Percentiles rank a stretch among this genome's conserved stretches.
Conservation (phyloP, 345 rosid genomes). For the Arabis alpina region DNA sequence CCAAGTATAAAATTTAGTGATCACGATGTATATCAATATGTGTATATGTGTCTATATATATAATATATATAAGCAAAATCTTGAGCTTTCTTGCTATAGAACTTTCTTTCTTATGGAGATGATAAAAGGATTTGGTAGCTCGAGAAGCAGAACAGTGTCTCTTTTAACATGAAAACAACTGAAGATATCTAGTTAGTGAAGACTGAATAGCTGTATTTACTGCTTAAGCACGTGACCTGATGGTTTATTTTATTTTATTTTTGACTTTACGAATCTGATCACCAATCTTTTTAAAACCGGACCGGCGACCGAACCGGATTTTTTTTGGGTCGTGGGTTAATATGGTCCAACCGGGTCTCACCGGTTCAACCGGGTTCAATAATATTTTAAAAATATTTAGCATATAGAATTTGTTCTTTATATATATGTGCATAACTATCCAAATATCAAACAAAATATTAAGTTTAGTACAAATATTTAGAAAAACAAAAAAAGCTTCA, state of each 20-base stretch:
- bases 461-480: no score
- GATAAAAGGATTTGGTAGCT: constrained; percentile 18
- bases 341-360: no score
- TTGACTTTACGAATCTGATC: constrained; percentile 31
- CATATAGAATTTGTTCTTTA: no score
- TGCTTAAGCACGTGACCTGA: constrained; percentile 75
- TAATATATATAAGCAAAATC: constrained; percentile 14
- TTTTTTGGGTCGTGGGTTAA: no score
- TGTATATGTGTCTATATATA: background rate
- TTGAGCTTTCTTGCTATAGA: constrained; percentile 33
- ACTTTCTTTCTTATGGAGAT: constrained; percentile 8
- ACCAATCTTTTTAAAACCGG: no score
- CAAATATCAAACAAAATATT: no score
- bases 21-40: constrained; percentile 22
- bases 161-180: constrained; percentile 34
- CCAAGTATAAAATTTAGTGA: constrained; percentile 36
- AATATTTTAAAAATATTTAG: no score
- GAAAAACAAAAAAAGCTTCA: no score
- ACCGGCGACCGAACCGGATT: no score
- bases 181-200: constrained; percentile 32
- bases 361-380: no score
- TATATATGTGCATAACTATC: no score
- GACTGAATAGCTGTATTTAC: constrained; percentile 46
- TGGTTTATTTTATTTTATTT: constrained; percentile 40
- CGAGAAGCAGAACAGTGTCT: constrained; percentile 12